Evolutionary conservation across 2,329 filamentous ascomycete genomes (phyloP).

Genomic region (Claviceps sp.): DNA sequence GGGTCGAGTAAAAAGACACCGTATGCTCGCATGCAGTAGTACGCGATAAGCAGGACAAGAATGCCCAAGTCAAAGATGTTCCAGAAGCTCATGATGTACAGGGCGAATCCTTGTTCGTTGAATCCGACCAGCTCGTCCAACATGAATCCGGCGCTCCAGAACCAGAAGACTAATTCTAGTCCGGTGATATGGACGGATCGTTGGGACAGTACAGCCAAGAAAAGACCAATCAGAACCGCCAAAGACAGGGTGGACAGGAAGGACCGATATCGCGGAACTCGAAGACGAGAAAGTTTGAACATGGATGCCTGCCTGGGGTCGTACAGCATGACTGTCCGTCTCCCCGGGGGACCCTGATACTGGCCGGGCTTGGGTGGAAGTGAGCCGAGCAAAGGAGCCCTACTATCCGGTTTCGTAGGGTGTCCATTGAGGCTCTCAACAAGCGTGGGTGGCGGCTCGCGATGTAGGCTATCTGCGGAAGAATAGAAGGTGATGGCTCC

Average conservation of each 20-base stretch:
- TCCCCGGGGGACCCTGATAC: constrained; percentile 29
- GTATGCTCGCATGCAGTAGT: constrained; percentile 82
- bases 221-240: constrained; percentile 70
- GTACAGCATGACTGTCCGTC: constrained; percentile 75
- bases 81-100: constrained; percentile 98
- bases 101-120: constrained; percentile 88
- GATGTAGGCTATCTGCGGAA: constrained; percentile 71
- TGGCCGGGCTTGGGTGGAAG: constrained; percentile 17
- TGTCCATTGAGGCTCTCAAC: constrained; percentile 13
- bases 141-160: constrained; percentile 96
- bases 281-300: constrained; percentile 79
- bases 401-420: constrained; percentile 24
- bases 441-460: constrained; percentile 25
- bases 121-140: constrained; percentile 91
- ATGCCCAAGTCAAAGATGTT: constrained; percentile 92
- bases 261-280: constrained; percentile 84
- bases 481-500: constrained; percentile 92
- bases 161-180: constrained; percentile 85
- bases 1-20: constrained; percentile 72
- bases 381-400: constrained; percentile 37
- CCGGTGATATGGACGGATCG: constrained; percentile 69
- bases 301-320: constrained; percentile 80
- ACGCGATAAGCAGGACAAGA: constrained; percentile 68
- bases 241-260: constrained; percentile 82
- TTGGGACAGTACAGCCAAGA: constrained; percentile 66